Evolutionary conservation across 306 rosid species (phyloP), one percentile per base, ranked within the genome.

Genomic region (Cucumis sativus): DNA sequence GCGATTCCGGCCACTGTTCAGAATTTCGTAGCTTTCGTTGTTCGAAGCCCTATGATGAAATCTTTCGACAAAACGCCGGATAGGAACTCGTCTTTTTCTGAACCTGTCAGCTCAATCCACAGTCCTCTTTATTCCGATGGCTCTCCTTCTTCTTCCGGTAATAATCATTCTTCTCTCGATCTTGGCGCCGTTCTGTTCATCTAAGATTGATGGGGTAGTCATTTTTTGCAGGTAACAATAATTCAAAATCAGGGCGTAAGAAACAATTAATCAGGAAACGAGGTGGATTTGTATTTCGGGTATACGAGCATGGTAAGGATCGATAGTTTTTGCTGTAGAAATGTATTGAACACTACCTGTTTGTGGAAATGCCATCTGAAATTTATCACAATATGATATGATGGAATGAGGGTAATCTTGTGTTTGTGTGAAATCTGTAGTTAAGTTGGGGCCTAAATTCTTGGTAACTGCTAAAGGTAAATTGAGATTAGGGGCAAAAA

Each of bases 381-480:
- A 71, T 71, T 71, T 15, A 47, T 25, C 37, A 4, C 37, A 33
- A 0, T 40, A 67, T 18, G 11, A 30, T 30, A 17, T 17, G 20
- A 65, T 65, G 49, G 28, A 65, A 37, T 37, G 51, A 65, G 7
- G 6, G 54, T 69, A 23, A 69, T 14, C 66, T 75, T 20, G 69
- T 6, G 37, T 73, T 77, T 59, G 13, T 57, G 55, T 52, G 63
- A 13, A 39, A 39, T 62, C 77, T 80, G 84, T 84, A 91, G 98
- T 93, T 55, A 91, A 84, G 80, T 74, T 93, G 37, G 93, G 98
- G 79, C 59, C 88, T 45, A 91, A 87, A 69, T 77, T 89, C 18
- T 88, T 93, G 10, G 91, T 87, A 76, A 89, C 86, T n/a, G 52
- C 88, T 37, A 91, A 86, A 84, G 88, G 98, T 3, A 93, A 93